Evolutionary conservation across 2,329 filamentous ascomycete species (phyloP), one percentile per base, ranked within the genome.

Genomic region (Ceratocystis destructans): DNA sequence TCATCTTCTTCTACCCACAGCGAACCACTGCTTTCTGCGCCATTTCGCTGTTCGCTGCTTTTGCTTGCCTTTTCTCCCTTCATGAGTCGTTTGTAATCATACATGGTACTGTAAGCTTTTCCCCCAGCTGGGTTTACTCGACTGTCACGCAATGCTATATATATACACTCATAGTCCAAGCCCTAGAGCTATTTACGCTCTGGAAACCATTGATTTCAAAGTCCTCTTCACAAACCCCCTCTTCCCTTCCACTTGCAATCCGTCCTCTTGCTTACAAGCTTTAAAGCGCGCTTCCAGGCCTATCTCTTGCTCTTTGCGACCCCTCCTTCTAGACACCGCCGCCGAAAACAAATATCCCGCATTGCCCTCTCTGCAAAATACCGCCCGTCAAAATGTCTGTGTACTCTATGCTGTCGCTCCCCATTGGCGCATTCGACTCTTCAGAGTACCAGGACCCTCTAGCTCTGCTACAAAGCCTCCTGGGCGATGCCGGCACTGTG

Each of bases 331-430:
- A 10, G 48, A 53, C 48, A 25, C 22, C 48, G 48, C 12, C 63
- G 37, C 64, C 20, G 28, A 2, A 37, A 45, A 37, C 25, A 55
- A 63, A 66, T 66, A 67, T 67, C 53, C 50, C 62, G 66, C 66
- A 67, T 33, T 46, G 28, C 48, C 25, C 45, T 53, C 41, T 48
- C 44, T 22, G 55, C 64, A n/a, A 8, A 64, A 53, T 41, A 45
- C 44, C 10, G 17, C 20, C 28, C 6, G 37, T 25, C 65, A 64
- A 31, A 59, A 68, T 68, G 66, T 65, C 62, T 17, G 91, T 85
- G 73, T 97, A 96, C 80, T 84, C 92, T 72, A 83, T 97, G 73
- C 82, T 97, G 71, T 97, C 94, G 69, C 83, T 99, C 69, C 94
- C 94, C 68, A 87, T 89, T 71, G 89, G 89, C 68, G 92, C 93